Evolutionary conservation across 441 rosid species (phyloP).

Genomic region (Lepidium campestre): DNA sequence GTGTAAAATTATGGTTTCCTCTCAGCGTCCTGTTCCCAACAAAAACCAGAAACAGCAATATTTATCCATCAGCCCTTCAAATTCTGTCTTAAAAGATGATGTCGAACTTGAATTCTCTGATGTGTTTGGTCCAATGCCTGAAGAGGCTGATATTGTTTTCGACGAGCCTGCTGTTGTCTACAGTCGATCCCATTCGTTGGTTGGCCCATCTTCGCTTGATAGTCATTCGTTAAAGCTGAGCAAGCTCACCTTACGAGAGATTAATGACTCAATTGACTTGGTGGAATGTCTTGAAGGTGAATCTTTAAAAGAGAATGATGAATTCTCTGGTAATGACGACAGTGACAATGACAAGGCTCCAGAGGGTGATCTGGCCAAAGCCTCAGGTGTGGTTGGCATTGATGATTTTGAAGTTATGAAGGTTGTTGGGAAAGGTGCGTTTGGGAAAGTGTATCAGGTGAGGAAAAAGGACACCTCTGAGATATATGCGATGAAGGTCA

Average conservation of each 20-base stretch:
- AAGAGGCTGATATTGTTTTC: conserved; percentile 49
- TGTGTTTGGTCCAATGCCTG: conserved; percentile 77
- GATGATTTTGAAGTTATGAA: conserved; percentile 88
- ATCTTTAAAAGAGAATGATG: conserved; percentile 34
- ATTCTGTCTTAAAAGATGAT: conserved; percentile 41
- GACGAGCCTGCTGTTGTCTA: conserved; percentile 67
- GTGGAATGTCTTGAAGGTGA: conserved; percentile 38
- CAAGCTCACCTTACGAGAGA: conserved; percentile 55
- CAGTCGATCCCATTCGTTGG: conserved; percentile 83
- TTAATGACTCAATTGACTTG: conserved; percentile 41
- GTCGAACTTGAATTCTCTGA: conserved; percentile 84
- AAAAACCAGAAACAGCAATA: conserved; percentile 37
- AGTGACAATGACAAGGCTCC: conserved; percentile 24
- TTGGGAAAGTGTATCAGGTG: conserved; percentile 91
- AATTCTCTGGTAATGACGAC: conserved; percentile 30
- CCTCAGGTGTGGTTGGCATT: conserved; percentile 48
- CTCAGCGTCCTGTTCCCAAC: conserved; percentile 42
- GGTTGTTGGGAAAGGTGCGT: conserved; percentile 95
- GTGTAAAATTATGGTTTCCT: conserved; percentile 58
- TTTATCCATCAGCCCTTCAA: conserved; percentile 41
- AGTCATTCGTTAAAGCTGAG: conserved; percentile 58
- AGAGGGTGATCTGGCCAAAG: conserved; percentile 26
- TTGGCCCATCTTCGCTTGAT: conserved; percentile 66
- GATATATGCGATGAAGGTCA: conserved; percentile 94
- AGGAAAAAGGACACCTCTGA: conserved; percentile 76